phyloP scores from a whole-genome alignment of 495 filamentous ascomycete species.

The Chlorociboria aeruginascens region DNA sequence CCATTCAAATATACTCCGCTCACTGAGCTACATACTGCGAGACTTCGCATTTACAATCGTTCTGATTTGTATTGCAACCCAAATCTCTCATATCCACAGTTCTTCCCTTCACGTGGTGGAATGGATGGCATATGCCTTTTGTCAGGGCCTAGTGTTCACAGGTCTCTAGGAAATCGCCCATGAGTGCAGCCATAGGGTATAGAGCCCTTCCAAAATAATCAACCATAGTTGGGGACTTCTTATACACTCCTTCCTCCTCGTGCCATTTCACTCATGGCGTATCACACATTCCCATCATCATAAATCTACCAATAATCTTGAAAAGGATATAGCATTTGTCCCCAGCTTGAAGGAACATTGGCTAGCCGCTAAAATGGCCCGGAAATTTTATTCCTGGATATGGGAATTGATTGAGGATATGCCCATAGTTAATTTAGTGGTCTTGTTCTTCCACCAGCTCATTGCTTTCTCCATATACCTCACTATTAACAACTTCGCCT shows the following conservation, averaged over 20 bases:
- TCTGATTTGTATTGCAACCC: conserved; percentile 39
- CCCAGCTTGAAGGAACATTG: conserved; percentile 29
- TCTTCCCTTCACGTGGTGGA: conserved; percentile 28
- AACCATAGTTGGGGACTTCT: conserved; percentile 57
- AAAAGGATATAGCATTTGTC: conserved; percentile 47
- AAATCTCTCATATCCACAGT: conserved; percentile 32
- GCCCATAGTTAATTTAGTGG: conserved; percentile 35
- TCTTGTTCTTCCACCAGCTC: conserved; percentile 38
- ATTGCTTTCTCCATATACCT: conserved; percentile 44
- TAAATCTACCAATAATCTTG: conserved; percentile 45
- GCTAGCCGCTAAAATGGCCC: not conserved
- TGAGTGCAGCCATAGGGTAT: conserved; percentile 60
- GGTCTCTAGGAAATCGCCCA: conserved; percentile 61
- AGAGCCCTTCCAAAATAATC: conserved; percentile 42
- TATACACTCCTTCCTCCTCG: conserved; percentile 48
- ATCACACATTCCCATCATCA: conserved; percentile 63
- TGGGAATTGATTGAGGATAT: conserved; percentile 40
- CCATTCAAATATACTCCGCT: conserved; percentile 39
- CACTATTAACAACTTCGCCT: conserved; percentile 39
- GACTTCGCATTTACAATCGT: conserved; percentile 38
- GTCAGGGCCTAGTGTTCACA: conserved; percentile 52
- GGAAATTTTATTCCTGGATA: conserved; percentile 7
- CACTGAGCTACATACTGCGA: conserved; percentile 45
- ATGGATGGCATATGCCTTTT: conserved; percentile 47
- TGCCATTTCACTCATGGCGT: conserved; percentile 67